These are phyloP conservation scores for Malassezia sympodialis DNA, from an alignment of 1,284 basidiomycete genomes.

Conservation along the genomic window DNA sequence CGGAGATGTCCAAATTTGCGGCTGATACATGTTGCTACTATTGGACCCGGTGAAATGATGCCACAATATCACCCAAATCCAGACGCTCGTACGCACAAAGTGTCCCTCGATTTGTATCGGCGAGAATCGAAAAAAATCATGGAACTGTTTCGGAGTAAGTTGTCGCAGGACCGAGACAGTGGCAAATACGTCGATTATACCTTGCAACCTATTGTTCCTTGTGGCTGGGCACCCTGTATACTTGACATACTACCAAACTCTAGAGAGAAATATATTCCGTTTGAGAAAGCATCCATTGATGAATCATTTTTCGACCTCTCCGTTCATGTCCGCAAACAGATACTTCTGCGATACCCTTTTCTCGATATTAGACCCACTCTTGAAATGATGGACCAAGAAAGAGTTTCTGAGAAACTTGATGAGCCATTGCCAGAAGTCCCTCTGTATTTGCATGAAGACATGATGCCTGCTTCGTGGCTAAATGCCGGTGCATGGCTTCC, in stretches of 20 bases:
- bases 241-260: background rate
- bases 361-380: slow-evolving; percentile 51
- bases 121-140: slow-evolving; percentile 81
- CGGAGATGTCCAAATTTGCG: slow-evolving; percentile 73
- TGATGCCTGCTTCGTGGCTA: slow-evolving; percentile 55
- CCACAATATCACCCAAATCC: slow-evolving; percentile 72
- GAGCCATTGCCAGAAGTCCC: slow-evolving; percentile 66
- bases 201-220: slow-evolving; percentile 30
- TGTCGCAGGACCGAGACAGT: slow-evolving; percentile 61
- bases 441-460: slow-evolving; percentile 53
- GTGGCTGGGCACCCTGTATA: slow-evolving; percentile 8
- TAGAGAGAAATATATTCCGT: slow-evolving; percentile 16
- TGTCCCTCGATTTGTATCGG: slow-evolving; percentile 85
- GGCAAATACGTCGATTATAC: slow-evolving; percentile 53
- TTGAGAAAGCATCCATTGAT: slow-evolving; percentile 57
- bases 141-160: slow-evolving; percentile 55
- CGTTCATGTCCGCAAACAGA: slow-evolving; percentile 37
- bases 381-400: background rate
- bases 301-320: slow-evolving; percentile 49
- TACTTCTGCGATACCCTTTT: slow-evolving; percentile 55
- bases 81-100: slow-evolving; percentile 82
- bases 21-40: slow-evolving; percentile 88
- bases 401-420: slow-evolving; percentile 52
- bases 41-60: slow-evolving; percentile 71
- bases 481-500: slow-evolving; percentile 52